A percentile compares a stretch with the other conserved stretches of the same genome.
Conservation (phyloP, 257 asterid genomes). For the Coffea canephora region DNA sequence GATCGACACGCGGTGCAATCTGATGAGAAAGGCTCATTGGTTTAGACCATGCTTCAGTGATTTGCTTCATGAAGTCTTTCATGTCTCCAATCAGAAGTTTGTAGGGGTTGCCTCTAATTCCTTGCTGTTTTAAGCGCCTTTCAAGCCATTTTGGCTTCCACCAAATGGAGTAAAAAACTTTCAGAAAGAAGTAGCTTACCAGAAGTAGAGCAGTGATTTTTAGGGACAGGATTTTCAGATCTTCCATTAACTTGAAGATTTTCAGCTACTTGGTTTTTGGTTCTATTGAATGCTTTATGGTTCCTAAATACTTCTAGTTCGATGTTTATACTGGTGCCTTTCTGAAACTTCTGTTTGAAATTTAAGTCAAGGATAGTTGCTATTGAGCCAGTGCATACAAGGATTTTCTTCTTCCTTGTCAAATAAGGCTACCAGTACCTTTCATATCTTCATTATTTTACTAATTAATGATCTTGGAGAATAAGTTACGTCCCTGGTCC, state of each 20-base stretch:
- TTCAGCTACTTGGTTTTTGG: background rate
- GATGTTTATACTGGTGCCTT: background rate
- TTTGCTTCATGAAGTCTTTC: slow-evolving; percentile 33
- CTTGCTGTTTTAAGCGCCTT: slow-evolving; percentile 38
- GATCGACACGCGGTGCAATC: slow-evolving; percentile 45
- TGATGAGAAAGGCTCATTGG: slow-evolving; percentile 49
- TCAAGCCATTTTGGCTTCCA: slow-evolving; percentile 48
- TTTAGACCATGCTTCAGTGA: slow-evolving; percentile 47
- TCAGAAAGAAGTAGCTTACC: slow-evolving; percentile 21
- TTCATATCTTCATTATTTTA: background rate
- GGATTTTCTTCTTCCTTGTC: background rate
- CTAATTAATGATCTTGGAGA: background rate
- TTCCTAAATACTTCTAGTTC: too few relatives aligned
- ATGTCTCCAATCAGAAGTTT: slow-evolving; percentile 43
- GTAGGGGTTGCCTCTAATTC: slow-evolving; percentile 45
- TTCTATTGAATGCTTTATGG: background rate
- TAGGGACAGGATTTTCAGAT: slow-evolving; percentile 21
- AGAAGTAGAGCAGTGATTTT: slow-evolving; percentile 18
- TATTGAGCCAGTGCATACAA: background rate
- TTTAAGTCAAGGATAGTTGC: background rate
- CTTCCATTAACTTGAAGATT: slow-evolving; percentile 21
- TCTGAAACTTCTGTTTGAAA: background rate
- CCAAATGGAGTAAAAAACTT: slow-evolving; percentile 33
- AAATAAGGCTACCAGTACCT: too few relatives aligned
- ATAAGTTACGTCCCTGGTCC: background rate